Evolutionary conservation across 73 alveolate genomes (phyloP), one percentile per base, ranked within the genome.

Genomic region (Blepharisma stoltei): DNA sequence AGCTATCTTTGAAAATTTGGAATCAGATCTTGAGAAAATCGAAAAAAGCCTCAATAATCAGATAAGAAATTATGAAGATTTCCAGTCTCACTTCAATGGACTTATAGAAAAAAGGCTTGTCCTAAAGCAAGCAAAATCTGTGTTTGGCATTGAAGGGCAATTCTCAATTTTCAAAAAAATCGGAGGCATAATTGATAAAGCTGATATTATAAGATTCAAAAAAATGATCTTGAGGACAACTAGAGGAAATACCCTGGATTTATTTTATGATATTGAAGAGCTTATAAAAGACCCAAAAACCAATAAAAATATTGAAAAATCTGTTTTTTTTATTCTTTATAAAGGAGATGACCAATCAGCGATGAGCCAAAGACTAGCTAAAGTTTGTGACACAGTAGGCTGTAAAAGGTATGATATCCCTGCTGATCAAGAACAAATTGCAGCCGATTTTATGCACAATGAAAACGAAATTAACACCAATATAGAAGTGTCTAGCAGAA

Each of bases 221-320:
- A 91, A 93, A 77, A 75, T 93, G 78, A 78, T 96, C 46, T 95
- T 95, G 77, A 93, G 99, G 90, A 85, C 89, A 20, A 89, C 96
- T 32, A 90, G 93, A 87, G 97, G 96, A 32, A 91, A 95, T 60
- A 95, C 96, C 27, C 80, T 93, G 38, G 87, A 94, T 0, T 80
- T 82, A 84, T 81, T 93, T 78, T 78, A 83, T 67, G 90, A 91
- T 45, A 70, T 92, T 54, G 92, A 86, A 43, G 78, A 88, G 8
- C 83, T 83, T 49, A 27, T 77, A 73, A 43, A 77, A 6, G 90
- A 79, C 55, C 55, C 81, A 68, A 71, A 81, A 43, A 76, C 76
- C 50, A 90, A 90, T 77, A 80, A 60, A 78, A 54, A 44, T 49
- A 6, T 69, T 5, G 70, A 83, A 76, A 83, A 83, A 67, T 82